phyloP scores from a whole-genome alignment of 2,329 filamentous ascomycete genomes.

The Neonectria ditissima region DNA sequence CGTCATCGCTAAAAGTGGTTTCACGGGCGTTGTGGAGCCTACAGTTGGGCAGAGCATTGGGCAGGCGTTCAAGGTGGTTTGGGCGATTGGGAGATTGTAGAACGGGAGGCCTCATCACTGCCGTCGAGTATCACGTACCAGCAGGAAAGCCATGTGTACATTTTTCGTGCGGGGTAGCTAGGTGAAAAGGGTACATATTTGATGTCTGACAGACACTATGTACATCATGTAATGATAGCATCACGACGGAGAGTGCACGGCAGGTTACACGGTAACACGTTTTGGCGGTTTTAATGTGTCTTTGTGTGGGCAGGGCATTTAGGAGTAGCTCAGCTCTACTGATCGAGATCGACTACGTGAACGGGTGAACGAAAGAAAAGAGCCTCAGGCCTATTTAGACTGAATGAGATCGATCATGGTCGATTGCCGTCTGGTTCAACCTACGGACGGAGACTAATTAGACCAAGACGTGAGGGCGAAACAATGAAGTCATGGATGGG shows the following conservation, averaged over 20 bases:
- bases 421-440: background rate
- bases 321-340: background rate
- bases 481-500: constrained; percentile 10
- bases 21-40: constrained; percentile 31
- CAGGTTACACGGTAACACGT: constrained; percentile 2
- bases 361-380: background rate
- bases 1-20: constrained; percentile 16
- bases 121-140: constrained; percentile 18
- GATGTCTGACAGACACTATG: constrained; percentile 16
- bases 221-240: constrained; percentile 20
- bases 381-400: background rate
- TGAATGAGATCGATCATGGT: background rate
- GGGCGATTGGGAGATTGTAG: constrained; percentile 18
- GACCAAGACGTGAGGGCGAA: background rate
- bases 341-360: background rate
- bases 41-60: constrained; percentile 26
- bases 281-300: background rate
- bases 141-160: constrained; percentile 25
- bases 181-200: constrained; percentile 2
- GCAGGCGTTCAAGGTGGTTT: constrained; percentile 28
- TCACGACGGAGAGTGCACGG: constrained; percentile 14
- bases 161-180: background rate
- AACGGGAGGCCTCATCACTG: constrained; percentile 21
- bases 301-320: background rate
- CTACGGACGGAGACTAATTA: too few species aligned